Conservation (phyloP, 108 stramenopile genomes). For the Cyclotella baltica region DNA sequence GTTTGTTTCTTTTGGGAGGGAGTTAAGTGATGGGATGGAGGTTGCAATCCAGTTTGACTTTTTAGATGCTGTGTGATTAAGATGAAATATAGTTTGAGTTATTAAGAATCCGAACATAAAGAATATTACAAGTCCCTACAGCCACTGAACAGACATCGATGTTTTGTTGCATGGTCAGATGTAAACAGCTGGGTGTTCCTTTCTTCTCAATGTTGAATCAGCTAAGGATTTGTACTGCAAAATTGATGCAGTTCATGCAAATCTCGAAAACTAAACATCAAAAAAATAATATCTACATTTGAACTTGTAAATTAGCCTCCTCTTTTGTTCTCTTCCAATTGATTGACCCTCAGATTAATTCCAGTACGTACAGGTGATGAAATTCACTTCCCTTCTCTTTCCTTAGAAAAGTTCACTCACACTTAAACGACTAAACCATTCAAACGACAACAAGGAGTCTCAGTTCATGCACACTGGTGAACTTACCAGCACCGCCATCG, state of each 20-base stretch:
- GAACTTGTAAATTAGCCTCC: neutral
- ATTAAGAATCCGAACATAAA: neutral
- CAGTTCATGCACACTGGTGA: neutral
- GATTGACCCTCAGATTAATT: neutral
- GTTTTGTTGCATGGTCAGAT: neutral
- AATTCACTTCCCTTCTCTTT: no score
- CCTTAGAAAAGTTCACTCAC: no score
- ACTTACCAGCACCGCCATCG: neutral
- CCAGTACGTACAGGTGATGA: no score
- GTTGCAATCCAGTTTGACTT: constrained; percentile 47
- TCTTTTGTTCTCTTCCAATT: neutral
- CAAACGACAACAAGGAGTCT: neutral
- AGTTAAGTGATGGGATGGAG: constrained; percentile 48
- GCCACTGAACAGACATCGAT: neutral
- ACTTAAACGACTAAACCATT: neutral
- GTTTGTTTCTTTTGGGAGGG: constrained; percentile 66
- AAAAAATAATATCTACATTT: neutral
- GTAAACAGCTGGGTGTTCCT: no score
- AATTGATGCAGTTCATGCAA: no score
- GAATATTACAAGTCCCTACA: neutral
- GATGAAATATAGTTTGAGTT: neutral
- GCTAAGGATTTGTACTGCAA: no score
- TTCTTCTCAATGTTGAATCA: no score
- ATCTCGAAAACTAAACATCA: no score
- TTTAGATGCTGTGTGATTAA: constrained; percentile 7